phyloP scores from a whole-genome alignment of 768 basidiomycete species.

The Serpula lacrymans region DNA sequence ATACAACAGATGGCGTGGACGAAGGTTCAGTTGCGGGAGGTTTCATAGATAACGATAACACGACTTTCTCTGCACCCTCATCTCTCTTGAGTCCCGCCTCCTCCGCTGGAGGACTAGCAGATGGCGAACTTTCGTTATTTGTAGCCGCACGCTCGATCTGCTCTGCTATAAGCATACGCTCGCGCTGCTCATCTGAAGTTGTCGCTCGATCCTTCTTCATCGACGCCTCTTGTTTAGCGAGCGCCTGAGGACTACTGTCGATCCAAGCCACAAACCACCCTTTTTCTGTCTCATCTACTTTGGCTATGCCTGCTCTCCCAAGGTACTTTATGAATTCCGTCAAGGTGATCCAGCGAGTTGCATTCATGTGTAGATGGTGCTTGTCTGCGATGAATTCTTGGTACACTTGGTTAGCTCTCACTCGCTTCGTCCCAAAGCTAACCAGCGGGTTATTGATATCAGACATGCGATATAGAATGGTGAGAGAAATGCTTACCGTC shows the following conservation, averaged over 20 bases:
- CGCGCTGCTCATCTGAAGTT: conserved; percentile 92
- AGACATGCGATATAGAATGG: neutral
- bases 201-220: conserved; percentile 90
- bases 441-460: conserved; percentile 3
- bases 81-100: conserved; percentile 65
- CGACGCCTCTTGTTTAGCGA: conserved; percentile 84
- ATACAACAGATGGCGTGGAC: conserved; percentile 29
- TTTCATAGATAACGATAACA: conserved; percentile 68
- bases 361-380: conserved; percentile 94
- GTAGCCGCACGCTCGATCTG: conserved; percentile 87
- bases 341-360: conserved; percentile 96
- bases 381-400: conserved; percentile 98
- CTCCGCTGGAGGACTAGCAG: conserved; percentile 39
- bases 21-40: conserved; percentile 28
- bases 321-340: conserved; percentile 94
- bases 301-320: conserved; percentile 78
- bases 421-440: conserved; percentile 92
- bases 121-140: conserved; percentile 39
- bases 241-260: conserved; percentile 91
- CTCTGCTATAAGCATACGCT: conserved; percentile 83
- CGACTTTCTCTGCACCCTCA: conserved; percentile 69
- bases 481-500: conserved; percentile 50
- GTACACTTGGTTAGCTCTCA: conserved; percentile 92
- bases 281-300: conserved; percentile 98
- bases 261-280: conserved; percentile 98